Evolutionary conservation across 768 basidiomycete genomes (phyloP), one percentile per base, ranked within the genome.

Genomic region (Guyanaporus albipodus): DNA sequence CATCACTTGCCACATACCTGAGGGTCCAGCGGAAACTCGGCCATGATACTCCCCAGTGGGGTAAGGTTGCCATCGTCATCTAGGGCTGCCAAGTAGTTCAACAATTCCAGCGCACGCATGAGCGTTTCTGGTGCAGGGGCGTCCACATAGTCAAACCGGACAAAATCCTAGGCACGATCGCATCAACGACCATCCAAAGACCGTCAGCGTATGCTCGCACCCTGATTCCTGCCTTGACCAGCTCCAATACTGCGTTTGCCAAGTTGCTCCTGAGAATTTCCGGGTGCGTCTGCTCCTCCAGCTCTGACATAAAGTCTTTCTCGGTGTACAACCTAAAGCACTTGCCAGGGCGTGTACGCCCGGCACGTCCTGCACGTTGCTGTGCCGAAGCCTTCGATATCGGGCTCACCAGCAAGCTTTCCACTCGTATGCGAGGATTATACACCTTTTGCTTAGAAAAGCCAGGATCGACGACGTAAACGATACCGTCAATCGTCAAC

Each of bases 361-460:
- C 96, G 0, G 95, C 95, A 64, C 95, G 91, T 36, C 96, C 95
- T 1, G 96, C 92, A 27, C 96, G 72, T 67, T 99, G 95, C 67
- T 95, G 91, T 5, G 95, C 95, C 0, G 88, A 91, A 2, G 93
- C 96, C 66, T 98, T 98, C 23, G 91, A 95, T 57, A 98, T 99
- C 0, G 93, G 94, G 42, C 87, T 85, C 35, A 98, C 94, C 15
- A 97, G 71, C 44, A 99, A 72, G 50, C 85, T 87, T 71, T 99
- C 95, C 17, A 98, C 95, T 38, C 95, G 84, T 49, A 97, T 96
- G 24, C 95, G 80, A 0, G 95, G 96, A 64, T 97, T 98, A 73
- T 98, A 99, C 39, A 98, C 87, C 63, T 95, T 97, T 69, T 97
- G 95, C 69, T 99, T 95, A 27, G 88, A 93, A 71, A 98, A 96